Percentiles rank a stretch among this genome's conserved stretches.
These are phyloP conservation scores for Cladosporium sp. DNA, from an alignment of 2,329 filamentous ascomycete genomes.

Conservation along the genomic window DNA sequence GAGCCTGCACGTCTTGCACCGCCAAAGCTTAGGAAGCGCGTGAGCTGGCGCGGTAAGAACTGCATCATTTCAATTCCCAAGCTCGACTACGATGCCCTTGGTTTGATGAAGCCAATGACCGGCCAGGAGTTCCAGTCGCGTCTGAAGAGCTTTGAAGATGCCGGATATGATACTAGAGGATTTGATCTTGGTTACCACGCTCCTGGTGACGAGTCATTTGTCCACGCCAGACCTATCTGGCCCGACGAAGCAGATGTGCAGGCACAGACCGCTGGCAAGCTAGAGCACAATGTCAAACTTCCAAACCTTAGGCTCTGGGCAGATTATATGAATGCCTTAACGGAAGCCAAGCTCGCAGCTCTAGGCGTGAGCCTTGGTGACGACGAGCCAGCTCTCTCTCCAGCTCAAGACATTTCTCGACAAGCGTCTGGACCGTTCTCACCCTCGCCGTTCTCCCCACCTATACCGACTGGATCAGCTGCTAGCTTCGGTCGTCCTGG, in stretches of 20 bases:
- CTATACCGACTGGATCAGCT: conserved; percentile 73
- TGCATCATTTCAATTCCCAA: conserved; percentile 44
- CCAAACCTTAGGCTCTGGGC: conserved; percentile 72
- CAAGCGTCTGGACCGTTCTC: conserved; percentile 72
- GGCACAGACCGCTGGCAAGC: conserved; percentile 49
- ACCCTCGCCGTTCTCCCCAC: conserved; percentile 75
- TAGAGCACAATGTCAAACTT: conserved; percentile 60
- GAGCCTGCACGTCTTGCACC: conserved; percentile 21
- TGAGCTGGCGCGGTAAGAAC: conserved; percentile 43
- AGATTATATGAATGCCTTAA: conserved; percentile 73
- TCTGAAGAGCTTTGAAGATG: conserved; percentile 61
- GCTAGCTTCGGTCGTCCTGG: conserved; percentile 54
- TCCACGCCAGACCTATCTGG: conserved; percentile 65
- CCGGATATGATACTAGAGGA: conserved; percentile 65
- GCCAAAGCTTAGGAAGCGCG: conserved; percentile 41
- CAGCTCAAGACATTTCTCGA: conserved; percentile 57
- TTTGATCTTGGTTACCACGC: conserved; percentile 52
- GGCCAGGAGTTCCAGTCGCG: conserved; percentile 57
- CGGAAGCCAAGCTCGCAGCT: conserved; percentile 88
- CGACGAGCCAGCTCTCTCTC: conserved; percentile 54
- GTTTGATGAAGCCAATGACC: conserved; percentile 40
- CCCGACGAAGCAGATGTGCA: conserved; percentile 49
- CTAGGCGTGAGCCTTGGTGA: conserved; percentile 79
- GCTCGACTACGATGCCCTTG: conserved; percentile 39
- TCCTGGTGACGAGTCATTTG: conserved; percentile 40